Conservation (phyloP, 306 rosid genomes). For the Purshia tridentata region DNA sequence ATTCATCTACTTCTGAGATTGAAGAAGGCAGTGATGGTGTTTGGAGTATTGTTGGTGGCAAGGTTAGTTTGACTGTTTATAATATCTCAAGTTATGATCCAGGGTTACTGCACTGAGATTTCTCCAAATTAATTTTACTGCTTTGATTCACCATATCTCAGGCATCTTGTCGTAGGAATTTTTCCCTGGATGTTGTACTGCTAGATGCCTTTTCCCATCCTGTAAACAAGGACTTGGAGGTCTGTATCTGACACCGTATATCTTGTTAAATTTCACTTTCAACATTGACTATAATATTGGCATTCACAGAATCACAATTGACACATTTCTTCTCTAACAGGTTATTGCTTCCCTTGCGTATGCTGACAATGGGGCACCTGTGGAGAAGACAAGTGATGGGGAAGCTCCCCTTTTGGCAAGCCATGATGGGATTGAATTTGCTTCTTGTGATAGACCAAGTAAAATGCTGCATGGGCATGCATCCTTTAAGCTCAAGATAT, state of each 20-base stretch:
- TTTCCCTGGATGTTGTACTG: slow-evolving; percentile 77
- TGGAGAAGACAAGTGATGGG: slow-evolving; percentile 72
- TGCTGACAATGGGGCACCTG: slow-evolving; percentile 64
- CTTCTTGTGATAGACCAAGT: slow-evolving; percentile 65
- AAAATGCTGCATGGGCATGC: slow-evolving; percentile 81
- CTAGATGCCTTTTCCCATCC: slow-evolving; percentile 62
- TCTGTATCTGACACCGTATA: slow-evolving; percentile 25
- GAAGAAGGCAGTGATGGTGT: slow-evolving; percentile 75
- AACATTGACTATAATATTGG: slow-evolving; percentile 9
- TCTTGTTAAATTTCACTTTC: slow-evolving; percentile 19
- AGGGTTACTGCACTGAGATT: slow-evolving; percentile 12
- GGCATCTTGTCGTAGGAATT: slow-evolving; percentile 94
- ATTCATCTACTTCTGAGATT: slow-evolving; percentile 68
- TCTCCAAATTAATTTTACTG: slow-evolving; percentile 26
- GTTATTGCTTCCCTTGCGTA: slow-evolving; percentile 83
- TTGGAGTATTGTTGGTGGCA: slow-evolving; percentile 96
- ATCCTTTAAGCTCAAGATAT: slow-evolving; percentile 90
- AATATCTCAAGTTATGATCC: background rate
- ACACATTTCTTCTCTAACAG: slow-evolving; percentile 38
- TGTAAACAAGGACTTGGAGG: slow-evolving; percentile 68
- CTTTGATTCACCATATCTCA: slow-evolving; percentile 44
- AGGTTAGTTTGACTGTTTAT: slow-evolving; percentile 55
- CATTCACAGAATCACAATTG: slow-evolving; percentile 23
- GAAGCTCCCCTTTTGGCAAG: slow-evolving; percentile 86
- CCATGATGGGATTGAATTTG: slow-evolving; percentile 77